phyloP scores from a whole-genome alignment of 106 monocot species.

The Acanthochlamys bracteata region DNA sequence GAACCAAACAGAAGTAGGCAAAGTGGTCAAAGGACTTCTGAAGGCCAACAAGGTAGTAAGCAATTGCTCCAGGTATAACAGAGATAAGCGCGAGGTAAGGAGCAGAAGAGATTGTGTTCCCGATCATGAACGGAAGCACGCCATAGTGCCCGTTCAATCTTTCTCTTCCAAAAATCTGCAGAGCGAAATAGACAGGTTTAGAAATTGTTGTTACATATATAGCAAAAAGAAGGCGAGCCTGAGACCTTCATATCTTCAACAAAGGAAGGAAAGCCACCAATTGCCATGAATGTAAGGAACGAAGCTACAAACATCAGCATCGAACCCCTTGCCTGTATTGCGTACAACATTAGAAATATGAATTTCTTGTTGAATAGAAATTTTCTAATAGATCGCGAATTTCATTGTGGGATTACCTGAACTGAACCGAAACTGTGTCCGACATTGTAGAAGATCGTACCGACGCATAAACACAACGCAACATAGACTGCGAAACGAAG shows the following conservation, averaged over 20 bases:
- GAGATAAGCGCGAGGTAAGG: slow-evolving; percentile 60
- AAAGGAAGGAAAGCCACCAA: slow-evolving; percentile 37
- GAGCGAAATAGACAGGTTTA: too few species aligned
- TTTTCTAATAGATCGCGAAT: too few species aligned
- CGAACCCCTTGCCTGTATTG: slow-evolving; percentile 16
- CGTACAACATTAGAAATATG: neutral
- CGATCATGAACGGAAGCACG: slow-evolving; percentile 33
- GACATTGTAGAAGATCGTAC: slow-evolving; percentile 18
- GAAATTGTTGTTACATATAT: too few species aligned
- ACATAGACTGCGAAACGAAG: slow-evolving; percentile 16
- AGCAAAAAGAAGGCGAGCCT: too few species aligned
- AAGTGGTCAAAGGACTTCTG: slow-evolving; percentile 42
- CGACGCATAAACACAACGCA: slow-evolving; percentile 17
- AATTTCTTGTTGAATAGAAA: neutral
- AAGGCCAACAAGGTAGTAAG: slow-evolving; percentile 60
- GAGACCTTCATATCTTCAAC: slow-evolving; percentile 38
- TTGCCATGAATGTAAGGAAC: slow-evolving; percentile 36
- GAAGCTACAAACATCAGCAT: slow-evolving; percentile 18
- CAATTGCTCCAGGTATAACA: slow-evolving; percentile 47
- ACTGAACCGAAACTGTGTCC: slow-evolving; percentile 21
- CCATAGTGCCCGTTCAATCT: slow-evolving; percentile 78
- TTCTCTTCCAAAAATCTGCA: slow-evolving; percentile 59
- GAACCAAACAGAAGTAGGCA: slow-evolving; percentile 45
- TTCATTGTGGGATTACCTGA: slow-evolving; percentile 8
- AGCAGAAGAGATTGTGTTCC: slow-evolving; percentile 47